phyloP scores from a whole-genome alignment of 129 eudicot species.

The Chrysanthemum seticuspe region DNA sequence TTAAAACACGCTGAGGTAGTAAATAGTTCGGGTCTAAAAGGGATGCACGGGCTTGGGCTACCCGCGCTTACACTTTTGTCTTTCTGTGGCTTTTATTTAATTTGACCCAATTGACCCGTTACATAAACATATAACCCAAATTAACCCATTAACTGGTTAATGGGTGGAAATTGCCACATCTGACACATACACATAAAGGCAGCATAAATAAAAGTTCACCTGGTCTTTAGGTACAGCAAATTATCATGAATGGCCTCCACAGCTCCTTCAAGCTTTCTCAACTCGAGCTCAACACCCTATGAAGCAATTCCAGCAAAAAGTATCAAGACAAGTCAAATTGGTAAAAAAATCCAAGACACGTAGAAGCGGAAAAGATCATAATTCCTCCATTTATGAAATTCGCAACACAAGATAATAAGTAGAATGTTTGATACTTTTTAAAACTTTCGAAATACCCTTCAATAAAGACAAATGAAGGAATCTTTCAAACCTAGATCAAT shows the following conservation, averaged over 20 bases:
- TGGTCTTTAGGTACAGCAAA: slow-evolving; percentile 61
- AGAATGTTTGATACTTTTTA: background rate
- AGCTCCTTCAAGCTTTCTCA: slow-evolving; percentile 93
- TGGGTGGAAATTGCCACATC: no score
- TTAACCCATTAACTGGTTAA: no score
- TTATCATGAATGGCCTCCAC: slow-evolving; percentile 94
- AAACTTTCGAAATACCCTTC: slow-evolving; percentile 9
- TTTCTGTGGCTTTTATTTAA: no score
- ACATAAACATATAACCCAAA: no score
- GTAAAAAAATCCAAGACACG: slow-evolving; percentile 13
- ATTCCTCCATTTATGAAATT: background rate
- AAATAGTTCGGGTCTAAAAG: no score
- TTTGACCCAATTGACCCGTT: no score
- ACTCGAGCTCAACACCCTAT: slow-evolving; percentile 88
- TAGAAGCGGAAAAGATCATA: slow-evolving; percentile 6
- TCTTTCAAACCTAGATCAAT: slow-evolving; percentile 1
- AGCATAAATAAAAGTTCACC: slow-evolving; percentile 35
- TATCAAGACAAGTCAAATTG: slow-evolving; percentile 16
- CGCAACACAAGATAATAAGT: background rate
- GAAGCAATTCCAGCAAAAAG: slow-evolving; percentile 19
- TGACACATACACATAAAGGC: no score
- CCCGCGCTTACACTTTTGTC: no score
- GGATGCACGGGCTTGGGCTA: no score
- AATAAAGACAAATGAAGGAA: background rate
- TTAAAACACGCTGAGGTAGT: no score